Evolutionary conservation across 2,329 filamentous ascomycete genomes (phyloP).

Genomic region (Alternaria metachromatica): DNA sequence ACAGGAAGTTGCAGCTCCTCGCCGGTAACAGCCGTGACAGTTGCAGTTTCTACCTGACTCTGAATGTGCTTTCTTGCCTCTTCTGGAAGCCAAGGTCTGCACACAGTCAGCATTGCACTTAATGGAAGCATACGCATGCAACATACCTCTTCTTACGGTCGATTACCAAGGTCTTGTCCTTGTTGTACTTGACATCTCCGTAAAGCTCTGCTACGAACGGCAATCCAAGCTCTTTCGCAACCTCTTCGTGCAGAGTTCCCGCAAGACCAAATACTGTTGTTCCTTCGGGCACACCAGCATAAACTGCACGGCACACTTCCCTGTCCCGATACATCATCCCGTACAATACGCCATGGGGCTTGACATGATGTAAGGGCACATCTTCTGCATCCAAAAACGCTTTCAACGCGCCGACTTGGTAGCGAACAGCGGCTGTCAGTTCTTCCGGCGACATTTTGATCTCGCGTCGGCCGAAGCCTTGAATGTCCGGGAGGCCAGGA

Average conservation of each 20-base stretch:
- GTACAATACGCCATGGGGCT: conserved; percentile 67
- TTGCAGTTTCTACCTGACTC: conserved; percentile 49
- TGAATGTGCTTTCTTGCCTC: conserved; percentile 52
- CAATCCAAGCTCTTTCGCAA: conserved; percentile 60
- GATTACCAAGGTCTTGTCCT: conserved; percentile 60
- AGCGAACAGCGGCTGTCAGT: conserved; percentile 63
- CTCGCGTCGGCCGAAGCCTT: conserved; percentile 69
- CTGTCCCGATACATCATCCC: conserved; percentile 62
- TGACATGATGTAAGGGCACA: conserved; percentile 66
- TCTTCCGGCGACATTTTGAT: conserved; percentile 66
- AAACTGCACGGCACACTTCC: conserved; percentile 61
- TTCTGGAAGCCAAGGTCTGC: conserved; percentile 51
- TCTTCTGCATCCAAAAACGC: conserved; percentile 65
- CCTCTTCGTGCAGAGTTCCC: conserved; percentile 62
- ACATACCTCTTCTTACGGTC: conserved; percentile 64
- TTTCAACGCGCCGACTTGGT: conserved; percentile 69
- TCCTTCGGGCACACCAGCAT: conserved; percentile 59
- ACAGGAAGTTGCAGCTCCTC: conserved; percentile 52
- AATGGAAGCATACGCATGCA: not conserved
- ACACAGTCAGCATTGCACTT: not conserved
- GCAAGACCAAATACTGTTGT: conserved; percentile 62
- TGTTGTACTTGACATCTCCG: conserved; percentile 63
- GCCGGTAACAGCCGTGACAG: conserved; percentile 52
- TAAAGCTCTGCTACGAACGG: conserved; percentile 63
- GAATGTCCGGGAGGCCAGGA: conserved; percentile 68